Conservation (phyloP, 495 filamentous ascomycete genomes). For the Darksidea phi region DNA sequence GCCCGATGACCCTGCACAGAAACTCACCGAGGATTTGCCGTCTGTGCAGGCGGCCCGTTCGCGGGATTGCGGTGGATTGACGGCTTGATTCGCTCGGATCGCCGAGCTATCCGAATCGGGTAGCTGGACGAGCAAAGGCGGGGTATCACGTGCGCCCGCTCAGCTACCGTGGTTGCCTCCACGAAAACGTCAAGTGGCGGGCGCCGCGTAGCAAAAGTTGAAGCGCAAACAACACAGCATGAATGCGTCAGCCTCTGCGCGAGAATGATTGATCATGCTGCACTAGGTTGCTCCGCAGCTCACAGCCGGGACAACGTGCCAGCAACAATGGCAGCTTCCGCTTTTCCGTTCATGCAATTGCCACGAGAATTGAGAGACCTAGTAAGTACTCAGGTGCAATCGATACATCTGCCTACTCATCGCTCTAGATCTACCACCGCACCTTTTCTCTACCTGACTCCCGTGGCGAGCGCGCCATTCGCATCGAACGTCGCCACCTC, state of each 20-base stretch:
- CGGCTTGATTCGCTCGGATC: not conserved
- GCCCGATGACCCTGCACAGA: not conserved
- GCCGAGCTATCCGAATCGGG: not conserved
- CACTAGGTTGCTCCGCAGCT: not conserved
- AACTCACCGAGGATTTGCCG: not conserved
- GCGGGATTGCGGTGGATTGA: not conserved
- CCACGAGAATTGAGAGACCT: conserved; percentile 32
- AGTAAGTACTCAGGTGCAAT: not conserved
- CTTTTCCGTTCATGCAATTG: conserved; percentile 23
- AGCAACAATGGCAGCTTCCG: not conserved
- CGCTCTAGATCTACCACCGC: conserved; percentile 23
- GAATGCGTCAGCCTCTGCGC: no score
- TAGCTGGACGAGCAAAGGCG: no score
- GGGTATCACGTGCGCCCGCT: no score
- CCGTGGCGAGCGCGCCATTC: conserved; percentile 14
- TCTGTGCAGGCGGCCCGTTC: not conserved
- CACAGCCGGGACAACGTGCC: not conserved
- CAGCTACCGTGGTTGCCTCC: no score
- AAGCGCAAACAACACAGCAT: no score
- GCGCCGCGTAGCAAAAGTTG: no score
- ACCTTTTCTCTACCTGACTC: conserved; percentile 15
- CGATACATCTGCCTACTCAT: not conserved
- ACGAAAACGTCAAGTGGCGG: no score
- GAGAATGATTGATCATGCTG: not conserved
- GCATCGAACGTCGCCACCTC: conserved; percentile 33